Evolutionary conservation across 495 filamentous ascomycete genomes (phyloP).

Genomic region (Penicillium argentinense): DNA sequence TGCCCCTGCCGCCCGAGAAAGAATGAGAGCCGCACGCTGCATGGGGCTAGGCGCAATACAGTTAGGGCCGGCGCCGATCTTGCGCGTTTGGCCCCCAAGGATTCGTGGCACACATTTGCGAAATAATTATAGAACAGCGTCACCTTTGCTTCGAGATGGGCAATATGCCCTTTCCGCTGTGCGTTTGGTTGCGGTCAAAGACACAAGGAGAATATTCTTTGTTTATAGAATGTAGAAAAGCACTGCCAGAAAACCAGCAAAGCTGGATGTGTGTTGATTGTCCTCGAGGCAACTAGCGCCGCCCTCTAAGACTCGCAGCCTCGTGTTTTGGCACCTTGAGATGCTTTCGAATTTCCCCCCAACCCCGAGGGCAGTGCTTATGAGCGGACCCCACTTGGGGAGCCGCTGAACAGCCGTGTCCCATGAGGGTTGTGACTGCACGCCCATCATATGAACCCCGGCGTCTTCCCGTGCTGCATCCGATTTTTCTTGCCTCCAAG

Average conservation of each 20-base stretch:
- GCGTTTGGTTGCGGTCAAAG: too few relatives aligned
- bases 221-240: too few relatives aligned
- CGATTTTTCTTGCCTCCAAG: background rate
- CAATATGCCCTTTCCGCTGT: too few relatives aligned
- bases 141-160: background rate
- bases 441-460: background rate
- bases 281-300: too few relatives aligned
- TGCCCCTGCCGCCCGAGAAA: background rate
- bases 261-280: too few relatives aligned
- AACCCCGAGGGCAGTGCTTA: slow-evolving; percentile 1
- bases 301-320: background rate
- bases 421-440: background rate
- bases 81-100: slow-evolving; percentile 5
- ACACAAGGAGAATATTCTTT: too few relatives aligned
- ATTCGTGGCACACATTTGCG: slow-evolving; percentile 6
- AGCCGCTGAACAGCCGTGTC: background rate
- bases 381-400: background rate
- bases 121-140: slow-evolving; percentile 15
- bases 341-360: background rate
- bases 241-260: too few relatives aligned
- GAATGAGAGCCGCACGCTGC: slow-evolving; percentile 1
- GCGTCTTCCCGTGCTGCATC: background rate
- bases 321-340: background rate
- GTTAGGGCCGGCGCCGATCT: slow-evolving; percentile 14
- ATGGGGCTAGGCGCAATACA: slow-evolving; percentile 9